These are phyloP conservation scores for Lenzites betulinus DNA, from an alignment of 768 basidiomycete genomes.

Conservation along the genomic window DNA sequence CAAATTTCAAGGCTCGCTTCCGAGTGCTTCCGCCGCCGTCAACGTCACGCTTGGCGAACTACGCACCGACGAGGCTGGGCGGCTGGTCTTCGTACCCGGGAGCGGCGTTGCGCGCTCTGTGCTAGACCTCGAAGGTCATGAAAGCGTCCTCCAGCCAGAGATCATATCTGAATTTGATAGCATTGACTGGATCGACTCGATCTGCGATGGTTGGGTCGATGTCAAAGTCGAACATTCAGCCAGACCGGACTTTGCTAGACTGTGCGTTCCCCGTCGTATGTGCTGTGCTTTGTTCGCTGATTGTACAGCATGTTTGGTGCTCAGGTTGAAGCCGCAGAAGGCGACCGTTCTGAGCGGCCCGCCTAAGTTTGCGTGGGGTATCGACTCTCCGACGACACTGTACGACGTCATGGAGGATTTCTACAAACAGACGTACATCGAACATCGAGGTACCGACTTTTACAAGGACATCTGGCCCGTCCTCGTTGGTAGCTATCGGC, in stretches of 20 bases:
- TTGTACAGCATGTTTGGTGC: background rate
- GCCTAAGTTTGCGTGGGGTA: background rate
- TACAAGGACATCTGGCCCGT: background rate
- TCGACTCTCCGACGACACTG: background rate
- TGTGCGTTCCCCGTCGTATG: background rate
- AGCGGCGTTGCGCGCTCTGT: background rate
- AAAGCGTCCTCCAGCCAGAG: background rate
- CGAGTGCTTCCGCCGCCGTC: background rate
- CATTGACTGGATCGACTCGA: background rate
- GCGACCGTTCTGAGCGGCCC: background rate
- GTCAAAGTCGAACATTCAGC: background rate
- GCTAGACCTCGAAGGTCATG: background rate
- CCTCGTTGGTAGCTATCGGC: background rate
- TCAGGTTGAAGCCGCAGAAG: background rate
- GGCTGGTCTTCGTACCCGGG: background rate
- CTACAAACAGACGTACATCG: background rate
- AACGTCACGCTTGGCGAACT: background rate
- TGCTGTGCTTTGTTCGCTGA: background rate
- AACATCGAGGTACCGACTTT: background rate
- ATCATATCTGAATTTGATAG: background rate
- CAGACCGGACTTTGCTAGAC: background rate
- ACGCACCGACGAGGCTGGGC: background rate
- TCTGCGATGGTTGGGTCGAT: background rate
- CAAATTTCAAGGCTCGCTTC: background rate
- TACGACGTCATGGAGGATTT: background rate